phyloP scores from a whole-genome alignment of 495 filamentous ascomycete species.

The Penicillium dipodomyicola region DNA sequence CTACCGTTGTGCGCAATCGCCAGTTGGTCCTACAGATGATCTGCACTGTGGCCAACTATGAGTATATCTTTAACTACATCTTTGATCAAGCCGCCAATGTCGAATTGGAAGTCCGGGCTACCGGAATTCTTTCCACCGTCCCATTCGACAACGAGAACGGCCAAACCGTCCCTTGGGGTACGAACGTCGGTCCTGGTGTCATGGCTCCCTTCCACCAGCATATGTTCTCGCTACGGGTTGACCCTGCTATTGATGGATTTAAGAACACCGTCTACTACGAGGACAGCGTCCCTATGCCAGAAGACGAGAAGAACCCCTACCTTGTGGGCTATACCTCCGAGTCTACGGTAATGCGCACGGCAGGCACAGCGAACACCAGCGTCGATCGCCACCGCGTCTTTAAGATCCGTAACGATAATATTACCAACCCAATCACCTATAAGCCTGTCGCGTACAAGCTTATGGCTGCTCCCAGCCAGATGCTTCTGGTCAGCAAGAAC shows the following conservation, averaged over 20 bases:
- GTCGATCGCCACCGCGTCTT: slow-evolving; percentile 64
- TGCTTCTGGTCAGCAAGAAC: slow-evolving; percentile 67
- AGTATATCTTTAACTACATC: slow-evolving; percentile 80
- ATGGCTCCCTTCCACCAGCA: slow-evolving; percentile 82
- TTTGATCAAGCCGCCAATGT: slow-evolving; percentile 84
- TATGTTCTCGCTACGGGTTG: slow-evolving; percentile 84
- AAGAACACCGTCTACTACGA: slow-evolving; percentile 68
- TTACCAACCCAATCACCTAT: slow-evolving; percentile 69
- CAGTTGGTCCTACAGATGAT: slow-evolving; percentile 71
- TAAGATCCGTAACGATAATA: slow-evolving; percentile 71
- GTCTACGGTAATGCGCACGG: slow-evolving; percentile 58
- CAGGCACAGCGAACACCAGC: slow-evolving; percentile 64
- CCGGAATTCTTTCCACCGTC: slow-evolving; percentile 80
- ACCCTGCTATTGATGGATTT: slow-evolving; percentile 77
- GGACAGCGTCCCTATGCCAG: slow-evolving; percentile 70
- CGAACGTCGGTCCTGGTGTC: slow-evolving; percentile 81
- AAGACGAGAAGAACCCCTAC: slow-evolving; percentile 72
- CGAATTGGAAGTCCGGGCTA: slow-evolving; percentile 77
- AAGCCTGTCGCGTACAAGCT: slow-evolving; percentile 81
- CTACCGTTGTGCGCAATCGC: slow-evolving; percentile 57
- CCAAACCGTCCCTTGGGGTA: slow-evolving; percentile 72
- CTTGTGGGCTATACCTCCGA: slow-evolving; percentile 70
- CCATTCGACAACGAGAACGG: slow-evolving; percentile 62
- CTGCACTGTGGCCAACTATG: slow-evolving; percentile 78
- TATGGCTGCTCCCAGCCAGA: slow-evolving; percentile 69